Conservation (phyloP, 352 stramenopile genomes). For the Pythium aristosporum region DNA sequence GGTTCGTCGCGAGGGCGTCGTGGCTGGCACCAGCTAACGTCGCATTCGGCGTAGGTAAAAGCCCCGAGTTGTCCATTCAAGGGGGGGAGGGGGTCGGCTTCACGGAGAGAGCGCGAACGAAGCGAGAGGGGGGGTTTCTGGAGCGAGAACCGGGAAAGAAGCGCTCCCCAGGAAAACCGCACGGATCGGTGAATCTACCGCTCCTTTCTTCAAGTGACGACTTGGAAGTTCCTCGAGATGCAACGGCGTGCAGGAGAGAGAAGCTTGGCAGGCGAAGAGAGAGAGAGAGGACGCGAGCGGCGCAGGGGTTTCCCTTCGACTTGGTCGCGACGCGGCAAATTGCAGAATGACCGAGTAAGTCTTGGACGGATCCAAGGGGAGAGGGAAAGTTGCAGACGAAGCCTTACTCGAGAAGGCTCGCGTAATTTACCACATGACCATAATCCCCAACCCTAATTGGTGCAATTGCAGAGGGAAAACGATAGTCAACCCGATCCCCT, state of each 20-base stretch:
- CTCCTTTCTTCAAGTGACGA: conserved; percentile 19
- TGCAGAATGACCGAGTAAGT: conserved; percentile 10
- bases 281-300: neutral
- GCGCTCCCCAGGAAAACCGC: neutral
- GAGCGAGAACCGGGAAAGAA: neutral
- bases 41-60: conserved; percentile 24
- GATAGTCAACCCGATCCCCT: conserved; percentile 12
- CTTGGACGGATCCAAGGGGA: neutral
- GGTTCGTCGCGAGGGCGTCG: conserved; percentile 30
- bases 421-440: conserved; percentile 9
- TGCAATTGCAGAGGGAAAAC: conserved; percentile 13
- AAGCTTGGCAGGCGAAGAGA: neutral
- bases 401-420: neutral
- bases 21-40: conserved; percentile 19
- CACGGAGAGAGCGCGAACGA: no score
- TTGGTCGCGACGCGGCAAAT: conserved; percentile 4
- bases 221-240: no score
- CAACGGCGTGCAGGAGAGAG: neutral
- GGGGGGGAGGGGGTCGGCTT: conserved; percentile 6
- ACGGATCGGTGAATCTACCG: conserved; percentile 28
- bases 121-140: neutral
- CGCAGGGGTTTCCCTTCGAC: neutral
- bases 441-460: conserved; percentile 10
- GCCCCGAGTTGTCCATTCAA: conserved; percentile 33
- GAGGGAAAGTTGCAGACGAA: neutral